Percentiles rank a stretch among this genome's conserved stretches.
phyloP scores from a whole-genome alignment of 768 basidiomycete genomes.

The Piloderma croceum region DNA sequence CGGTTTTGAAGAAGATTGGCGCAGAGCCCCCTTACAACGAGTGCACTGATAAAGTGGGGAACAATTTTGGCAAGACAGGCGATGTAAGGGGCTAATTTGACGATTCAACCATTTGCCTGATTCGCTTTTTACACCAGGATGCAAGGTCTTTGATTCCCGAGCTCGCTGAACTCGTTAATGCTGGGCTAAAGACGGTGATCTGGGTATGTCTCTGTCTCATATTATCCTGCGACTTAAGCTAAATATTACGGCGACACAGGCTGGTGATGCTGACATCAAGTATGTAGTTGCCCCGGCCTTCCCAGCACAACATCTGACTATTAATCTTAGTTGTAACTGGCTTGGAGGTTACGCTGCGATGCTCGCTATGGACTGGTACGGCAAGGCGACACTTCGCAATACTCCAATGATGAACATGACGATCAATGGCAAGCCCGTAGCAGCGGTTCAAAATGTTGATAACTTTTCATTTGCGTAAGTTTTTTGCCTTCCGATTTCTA shows the following conservation, averaged over 20 bases:
- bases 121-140: conserved; percentile 29
- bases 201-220: conserved; percentile 24
- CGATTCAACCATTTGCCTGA: not conserved
- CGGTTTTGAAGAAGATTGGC: conserved; percentile 34
- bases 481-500: not conserved
- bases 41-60: conserved; percentile 22
- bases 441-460: conserved; percentile 59
- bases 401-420: conserved; percentile 56
- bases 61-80: conserved; percentile 24
- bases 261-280: conserved; percentile 33
- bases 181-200: conserved; percentile 30
- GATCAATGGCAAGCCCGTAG: conserved; percentile 44
- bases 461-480: conserved; percentile 65
- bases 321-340: too few relatives aligned
- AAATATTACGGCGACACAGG: conserved; percentile 36
- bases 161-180: conserved; percentile 41
- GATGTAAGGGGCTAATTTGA: conserved; percentile 18
- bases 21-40: conserved; percentile 26
- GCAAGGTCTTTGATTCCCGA: conserved; percentile 48
- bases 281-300: conserved; percentile 7
- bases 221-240: conserved; percentile 30
- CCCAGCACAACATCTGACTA: too few relatives aligned
- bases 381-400: conserved; percentile 31
- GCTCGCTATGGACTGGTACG: conserved; percentile 45
- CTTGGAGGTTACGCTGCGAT: conserved; percentile 32